Percentiles rank a stretch among this genome's conserved stretches.
phyloP scores from a whole-genome alignment of 2,329 filamentous ascomycete species.

The Aspergillus sp. region DNA sequence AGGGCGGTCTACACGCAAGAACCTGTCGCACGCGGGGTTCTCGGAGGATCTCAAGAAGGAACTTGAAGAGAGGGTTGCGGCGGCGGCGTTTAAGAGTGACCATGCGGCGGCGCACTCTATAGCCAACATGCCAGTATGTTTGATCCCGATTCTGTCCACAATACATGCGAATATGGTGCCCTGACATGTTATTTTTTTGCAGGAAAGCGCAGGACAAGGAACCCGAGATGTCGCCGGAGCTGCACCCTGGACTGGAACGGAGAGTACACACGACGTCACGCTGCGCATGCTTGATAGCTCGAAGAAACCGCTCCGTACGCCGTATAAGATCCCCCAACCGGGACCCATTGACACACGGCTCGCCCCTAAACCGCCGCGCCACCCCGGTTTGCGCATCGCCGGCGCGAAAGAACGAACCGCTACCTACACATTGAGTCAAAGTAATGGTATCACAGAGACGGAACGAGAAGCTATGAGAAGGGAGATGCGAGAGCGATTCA shows the following conservation, averaged over 20 bases:
- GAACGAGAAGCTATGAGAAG: slow-evolving; percentile 71
- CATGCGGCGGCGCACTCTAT: slow-evolving; percentile 56
- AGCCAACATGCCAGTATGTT: slow-evolving; percentile 50
- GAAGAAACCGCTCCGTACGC: slow-evolving; percentile 55
- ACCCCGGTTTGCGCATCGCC: slow-evolving; percentile 53
- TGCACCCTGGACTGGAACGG: slow-evolving; percentile 74
- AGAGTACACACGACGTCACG: slow-evolving; percentile 71
- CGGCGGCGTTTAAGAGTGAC: slow-evolving; percentile 54
- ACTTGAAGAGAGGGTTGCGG: slow-evolving; percentile 60
- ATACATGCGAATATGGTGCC: not conserved
- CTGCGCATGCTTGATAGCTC: slow-evolving; percentile 74
- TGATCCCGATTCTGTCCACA: not conserved
- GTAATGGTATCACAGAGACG: slow-evolving; percentile 61
- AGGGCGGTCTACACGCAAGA: slow-evolving; percentile 55
- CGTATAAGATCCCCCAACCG: slow-evolving; percentile 42
- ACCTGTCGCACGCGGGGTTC: slow-evolving; percentile 62
- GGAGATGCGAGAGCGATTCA: slow-evolving; percentile 79
- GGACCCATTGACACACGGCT: slow-evolving; percentile 48
- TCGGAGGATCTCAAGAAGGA: slow-evolving; percentile 59
- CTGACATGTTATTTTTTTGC: not conserved
- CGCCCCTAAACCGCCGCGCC: slow-evolving; percentile 42
- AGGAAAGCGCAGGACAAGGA: slow-evolving; percentile 64
- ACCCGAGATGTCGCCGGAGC: slow-evolving; percentile 68
- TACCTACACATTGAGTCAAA: slow-evolving; percentile 55
- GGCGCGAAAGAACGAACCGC: slow-evolving; percentile 60